Evolutionary conservation across 2,329 filamentous ascomycete species (phyloP), one percentile per base, ranked within the genome.

Genomic region (Pleurostoma richardsiae): DNA sequence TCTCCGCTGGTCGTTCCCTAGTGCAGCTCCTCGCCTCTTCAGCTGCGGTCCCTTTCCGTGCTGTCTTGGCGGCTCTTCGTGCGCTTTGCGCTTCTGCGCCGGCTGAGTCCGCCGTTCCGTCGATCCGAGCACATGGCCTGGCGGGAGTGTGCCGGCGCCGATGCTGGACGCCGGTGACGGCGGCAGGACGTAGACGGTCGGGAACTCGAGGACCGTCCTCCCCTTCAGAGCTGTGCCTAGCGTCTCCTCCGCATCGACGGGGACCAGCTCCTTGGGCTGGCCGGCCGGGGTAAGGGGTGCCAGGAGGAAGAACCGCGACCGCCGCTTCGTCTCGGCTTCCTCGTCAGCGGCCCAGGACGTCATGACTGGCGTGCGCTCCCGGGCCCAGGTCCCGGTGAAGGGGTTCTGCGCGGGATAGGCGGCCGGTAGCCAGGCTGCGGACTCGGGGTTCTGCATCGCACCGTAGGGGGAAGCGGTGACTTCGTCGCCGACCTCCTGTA

Each of bases 201-300:
- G 87, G 50, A 83, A 90, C 56, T 90, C 87, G 5, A 89, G 66
- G 0, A 91, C 72, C 0, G 73, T 76, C 30, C 75, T 76, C 6
- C 74, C 72, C n/a, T 63, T 63, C 1, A 91, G 72, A 5, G 70
- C 69, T 1, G 72, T 65, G 1, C 69, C 68, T 4, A 90, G 65
- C 2, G 71, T 74, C 6, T 69, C 65, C 0, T 59, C 56, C 0
- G 74, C 55, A 0, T 67, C 53, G 3, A 90, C 55, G 0, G 82
- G 82, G 28, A 81, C 78, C 3, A 90, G 55, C 26, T 54, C 49
- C 29, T 56, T 62, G 26, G 44, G 39, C 7, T 33, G 45, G 6
- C 47, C 47, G 8, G 40, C 44, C 26, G 41, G 47, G 6, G 43
- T 51, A 29, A 39, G 49, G n/a, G 48, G 52, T 3, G 52, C 49